A percentile compares a stretch with the other conserved stretches of the same genome.
These are phyloP conservation scores for Eutrema yunnanense DNA, from an alignment of 345 rosid species.

Conservation along the genomic window DNA sequence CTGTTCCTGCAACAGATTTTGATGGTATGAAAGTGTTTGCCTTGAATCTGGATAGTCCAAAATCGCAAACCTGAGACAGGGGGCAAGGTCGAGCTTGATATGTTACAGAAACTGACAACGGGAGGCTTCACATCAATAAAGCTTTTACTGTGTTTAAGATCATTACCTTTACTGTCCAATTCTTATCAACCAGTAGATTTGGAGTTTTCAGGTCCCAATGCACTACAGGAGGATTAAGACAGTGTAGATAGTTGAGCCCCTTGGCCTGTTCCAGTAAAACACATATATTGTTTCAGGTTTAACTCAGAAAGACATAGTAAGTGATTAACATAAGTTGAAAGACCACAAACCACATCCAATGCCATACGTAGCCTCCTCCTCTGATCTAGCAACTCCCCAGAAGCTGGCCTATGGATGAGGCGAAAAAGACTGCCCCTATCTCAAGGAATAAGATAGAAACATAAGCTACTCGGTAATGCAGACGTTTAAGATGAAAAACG, in stretches of 20 bases:
- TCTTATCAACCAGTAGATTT: constrained; percentile 89
- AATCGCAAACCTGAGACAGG: constrained; percentile 70
- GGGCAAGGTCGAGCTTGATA: background rate
- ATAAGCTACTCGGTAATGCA: background rate
- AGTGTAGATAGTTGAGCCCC: constrained; percentile 91
- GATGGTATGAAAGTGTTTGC: constrained; percentile 85
- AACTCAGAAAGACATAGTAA: background rate
- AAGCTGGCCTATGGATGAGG: constrained; percentile 78
- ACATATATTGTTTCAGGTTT: background rate
- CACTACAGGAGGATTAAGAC: constrained; percentile 83
- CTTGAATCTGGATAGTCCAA: constrained; percentile 95
- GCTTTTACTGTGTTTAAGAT: background rate
- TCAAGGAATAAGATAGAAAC: constrained; percentile 11
- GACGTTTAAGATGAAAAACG: background rate
- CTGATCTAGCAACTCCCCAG: constrained; percentile 78
- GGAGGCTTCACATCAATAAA: background rate
- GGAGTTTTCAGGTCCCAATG: constrained; percentile 99
- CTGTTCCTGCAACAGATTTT: constrained; percentile 97
- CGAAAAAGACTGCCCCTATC: constrained; percentile 94
- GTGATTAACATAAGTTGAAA: background rate
- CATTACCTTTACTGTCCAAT: constrained; percentile 91
- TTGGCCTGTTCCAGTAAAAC: constrained; percentile 65
- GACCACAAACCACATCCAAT: constrained; percentile 71
- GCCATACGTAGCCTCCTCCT: constrained; percentile 93
- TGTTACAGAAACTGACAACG: background rate